Evolutionary conservation across 1,139 yeast species (phyloP), one percentile per base, ranked within the genome.

Genomic region (Lodderomyces jiufengensis): DNA sequence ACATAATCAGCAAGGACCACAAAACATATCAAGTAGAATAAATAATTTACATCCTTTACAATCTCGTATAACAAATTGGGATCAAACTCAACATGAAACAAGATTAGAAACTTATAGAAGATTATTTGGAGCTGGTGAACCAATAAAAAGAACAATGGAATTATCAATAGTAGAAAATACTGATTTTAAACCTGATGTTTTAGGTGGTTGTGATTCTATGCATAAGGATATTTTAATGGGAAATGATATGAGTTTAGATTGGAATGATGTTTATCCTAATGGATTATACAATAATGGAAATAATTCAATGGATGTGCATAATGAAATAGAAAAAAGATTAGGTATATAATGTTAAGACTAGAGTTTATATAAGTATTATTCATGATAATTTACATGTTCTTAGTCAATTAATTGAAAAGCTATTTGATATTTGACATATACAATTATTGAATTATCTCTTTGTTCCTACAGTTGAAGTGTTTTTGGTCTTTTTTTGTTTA

Each of bases 21-120:
- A 75, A 24, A 73, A 70, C 32, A 63, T 85, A 44, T 74, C 87
- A 9, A 75, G 92, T 15, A 76, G 78, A 48, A 65, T 87, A 51
- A 87, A 86, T 57, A 80, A 81, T 51, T 80, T 86, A 57, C 98
- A 92, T 59, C 97, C 97, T 6, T 69, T 92, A 46, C 95, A 92
- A 55, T 52, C 74, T 9, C 76, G 96, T 49, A 61, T 92, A 30
- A 61, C 65, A 39, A 73, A 79, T 50, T 92, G 97, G 97, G 94
- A 88, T 21, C 70, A 71, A 38, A 81, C 84, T 8, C 92, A 86
- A 54, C 73, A 72, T 33, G 79, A 79, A 29, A 67, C 84, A 46
- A 78, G 80, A 51, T 55, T 88, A 67, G 95, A 88, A 55, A 78
- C 79, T 39, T 81, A 84, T 60, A 76, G 95, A 54, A 76, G 95